Percentiles rank a stretch among this genome's conserved stretches.
Evolutionary conservation across 2,329 filamentous ascomycete species (phyloP).

Genomic region (Calcarisporium arbuscula): DNA sequence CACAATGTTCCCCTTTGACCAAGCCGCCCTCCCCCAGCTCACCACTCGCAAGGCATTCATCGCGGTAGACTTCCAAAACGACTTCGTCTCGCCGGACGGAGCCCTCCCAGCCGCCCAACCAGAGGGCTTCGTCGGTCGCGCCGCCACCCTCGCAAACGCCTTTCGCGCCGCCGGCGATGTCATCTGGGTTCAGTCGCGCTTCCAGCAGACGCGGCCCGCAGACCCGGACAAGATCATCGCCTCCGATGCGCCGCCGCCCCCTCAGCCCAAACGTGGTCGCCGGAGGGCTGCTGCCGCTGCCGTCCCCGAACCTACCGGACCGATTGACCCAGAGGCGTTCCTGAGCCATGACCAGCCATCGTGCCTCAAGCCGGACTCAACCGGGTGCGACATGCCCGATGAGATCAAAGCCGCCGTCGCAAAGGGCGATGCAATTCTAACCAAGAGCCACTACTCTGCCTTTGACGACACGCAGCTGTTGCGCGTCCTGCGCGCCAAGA

Average conservation of each 20-base stretch:
- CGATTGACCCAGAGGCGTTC: conserved; percentile 36
- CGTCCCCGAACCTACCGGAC: conserved; percentile 1
- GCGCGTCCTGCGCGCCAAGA: conserved; percentile 69
- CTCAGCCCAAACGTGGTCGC: conserved; percentile 8
- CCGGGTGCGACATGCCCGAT: conserved; percentile 39
- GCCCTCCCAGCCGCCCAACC: conserved; percentile 60
- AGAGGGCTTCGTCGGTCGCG: conserved; percentile 59
- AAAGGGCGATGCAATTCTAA: conserved; percentile 43
- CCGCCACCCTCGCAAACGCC: conserved; percentile 58
- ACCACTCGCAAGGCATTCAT: conserved; percentile 65
- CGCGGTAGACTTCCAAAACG: conserved; percentile 82
- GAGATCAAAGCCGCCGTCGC: conserved; percentile 36
- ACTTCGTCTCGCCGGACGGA: conserved; percentile 65
- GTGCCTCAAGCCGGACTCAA: conserved; percentile 38
- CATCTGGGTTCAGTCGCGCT: conserved; percentile 79
- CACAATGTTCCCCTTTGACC: conserved; percentile 51
- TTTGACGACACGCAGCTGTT: conserved; percentile 71
- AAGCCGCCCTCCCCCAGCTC: conserved; percentile 48
- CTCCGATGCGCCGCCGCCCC: conserved; percentile 24
- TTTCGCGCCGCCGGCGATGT: conserved; percentile 70
- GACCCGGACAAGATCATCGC: conserved; percentile 47
- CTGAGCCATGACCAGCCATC: conserved; percentile 33
- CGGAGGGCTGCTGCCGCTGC: conserved; percentile 2
- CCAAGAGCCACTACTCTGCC: conserved; percentile 83
- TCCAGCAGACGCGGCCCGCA: conserved; percentile 53